Base-by-base conservation (phyloP, 192 early-diverging fungal genomes). In the Entomortierella beljakovae region DNA sequence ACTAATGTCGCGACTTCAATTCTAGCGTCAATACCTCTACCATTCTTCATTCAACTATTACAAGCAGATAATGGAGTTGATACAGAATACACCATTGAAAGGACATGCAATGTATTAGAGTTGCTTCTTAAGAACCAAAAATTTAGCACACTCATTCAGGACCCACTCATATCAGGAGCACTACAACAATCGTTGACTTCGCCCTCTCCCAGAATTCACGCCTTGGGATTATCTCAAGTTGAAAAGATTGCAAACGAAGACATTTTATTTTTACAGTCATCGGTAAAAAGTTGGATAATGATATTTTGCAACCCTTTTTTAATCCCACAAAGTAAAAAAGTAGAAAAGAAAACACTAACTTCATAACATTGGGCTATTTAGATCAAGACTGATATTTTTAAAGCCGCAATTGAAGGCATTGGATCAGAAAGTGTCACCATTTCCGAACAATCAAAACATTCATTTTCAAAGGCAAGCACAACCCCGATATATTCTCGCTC, bases 401-500 rank as follows among this genome's bases (percentile, higher is more conserved):
- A 59, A 40, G 52, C 61, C 0, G n/a, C 62, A 3, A 23, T 79
- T 5, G 61, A 58, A 6, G 75, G 75, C 0, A 35, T 79, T 50
- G 49, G 28, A 22, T 68, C 66, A 35, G 60, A 57, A 1, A 79
- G 56, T n/a, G 54, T 79, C 28, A 28, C 75, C 2, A 64, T 79
- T 40, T 60, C 75, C 3, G 75, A 79, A 15, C 60, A 61, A 34
- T 63, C 75, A 1, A 79, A 79, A 18, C 55, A 63, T 48, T 54
- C 75, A 0, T 42, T 79, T 0, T 16, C 58, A 37, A 70, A 63
- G 66, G 73, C 68, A 77, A 3, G 0, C 8, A 33, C 1, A 22
- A 1, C 23, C 35, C n/a, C 8, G 43, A 26, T 33, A 16, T n/a
- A 46, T 46, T 46, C 43, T 46, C 20, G 37, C 20, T 3, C 43